These are phyloP conservation scores for Colletotrichum trifolii DNA, from an alignment of 2,329 filamentous ascomycete genomes.

Conservation along the genomic window DNA sequence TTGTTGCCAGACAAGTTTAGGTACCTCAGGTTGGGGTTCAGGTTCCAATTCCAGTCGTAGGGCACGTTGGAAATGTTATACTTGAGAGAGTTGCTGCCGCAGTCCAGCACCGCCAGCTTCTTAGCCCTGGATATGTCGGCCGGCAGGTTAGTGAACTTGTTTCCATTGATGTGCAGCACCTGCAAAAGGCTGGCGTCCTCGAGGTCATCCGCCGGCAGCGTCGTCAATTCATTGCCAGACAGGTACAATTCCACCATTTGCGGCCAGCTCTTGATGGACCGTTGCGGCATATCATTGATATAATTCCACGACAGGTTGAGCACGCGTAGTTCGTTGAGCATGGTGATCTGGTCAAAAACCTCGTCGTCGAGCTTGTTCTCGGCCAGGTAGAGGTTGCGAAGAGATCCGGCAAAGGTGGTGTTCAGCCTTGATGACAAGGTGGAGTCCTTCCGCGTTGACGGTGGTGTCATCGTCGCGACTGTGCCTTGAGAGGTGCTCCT, in stretches of 20 bases:
- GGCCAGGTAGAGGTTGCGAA: slow-evolving; percentile 87
- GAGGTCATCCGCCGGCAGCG: slow-evolving; percentile 90
- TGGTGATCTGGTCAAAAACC: slow-evolving; percentile 89
- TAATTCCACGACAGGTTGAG: slow-evolving; percentile 97
- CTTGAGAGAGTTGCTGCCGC: slow-evolving; percentile 93
- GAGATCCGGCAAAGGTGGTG: slow-evolving; percentile 87
- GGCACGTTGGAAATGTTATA: slow-evolving; percentile 99
- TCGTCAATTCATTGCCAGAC: slow-evolving; percentile 93
- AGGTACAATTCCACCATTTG: slow-evolving; percentile 92
- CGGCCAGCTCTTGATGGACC: slow-evolving; percentile 89
- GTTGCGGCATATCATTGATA: slow-evolving; percentile 89
- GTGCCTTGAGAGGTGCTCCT: slow-evolving; percentile 64
- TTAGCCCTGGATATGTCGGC: slow-evolving; percentile 95
- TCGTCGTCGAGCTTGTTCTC: slow-evolving; percentile 96
- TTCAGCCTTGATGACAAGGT: slow-evolving; percentile 81
- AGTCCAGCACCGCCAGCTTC: slow-evolving; percentile 91
- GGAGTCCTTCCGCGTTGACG: slow-evolving; percentile 83
- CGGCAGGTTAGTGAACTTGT: slow-evolving; percentile 96
- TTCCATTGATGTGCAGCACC: slow-evolving; percentile 94
- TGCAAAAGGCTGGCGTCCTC: slow-evolving; percentile 90
- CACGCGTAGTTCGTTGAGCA: slow-evolving; percentile 84
- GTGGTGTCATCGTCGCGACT: slow-evolving; percentile 61
- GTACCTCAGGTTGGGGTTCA: slow-evolving; percentile 94
- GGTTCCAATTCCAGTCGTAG: slow-evolving; percentile 99
- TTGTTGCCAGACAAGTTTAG: slow-evolving; percentile 98